phyloP scores from a whole-genome alignment of 176 grass and related monocot genomes.

The Urochloa ruziziensis region DNA sequence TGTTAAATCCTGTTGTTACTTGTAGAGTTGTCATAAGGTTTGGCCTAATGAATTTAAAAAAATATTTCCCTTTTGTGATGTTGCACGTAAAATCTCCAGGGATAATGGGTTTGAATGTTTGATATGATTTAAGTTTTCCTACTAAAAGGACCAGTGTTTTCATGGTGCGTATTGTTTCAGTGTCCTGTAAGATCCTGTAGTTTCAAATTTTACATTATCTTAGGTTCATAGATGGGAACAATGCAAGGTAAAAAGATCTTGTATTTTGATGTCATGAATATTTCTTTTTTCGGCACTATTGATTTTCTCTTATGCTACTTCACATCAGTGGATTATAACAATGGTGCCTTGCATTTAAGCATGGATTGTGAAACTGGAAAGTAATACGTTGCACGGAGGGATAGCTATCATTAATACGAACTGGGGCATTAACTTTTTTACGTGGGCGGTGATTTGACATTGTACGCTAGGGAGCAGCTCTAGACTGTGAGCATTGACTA shows the following conservation, averaged over 20 bases:
- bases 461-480: constrained; percentile 1
- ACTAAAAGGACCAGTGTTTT: background rate
- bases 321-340: background rate
- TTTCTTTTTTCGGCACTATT: too few relatives aligned
- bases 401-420: constrained; percentile 12
- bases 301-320: background rate
- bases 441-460: background rate
- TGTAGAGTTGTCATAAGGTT: background rate
- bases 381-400: background rate
- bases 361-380: background rate
- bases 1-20: background rate
- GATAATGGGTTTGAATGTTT: background rate
- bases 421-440: background rate
- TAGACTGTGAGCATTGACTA: background rate
- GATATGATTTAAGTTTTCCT: background rate
- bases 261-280: background rate
- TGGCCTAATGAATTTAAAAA: background rate
- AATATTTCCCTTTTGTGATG: background rate
- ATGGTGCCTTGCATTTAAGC: background rate
- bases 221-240: background rate
- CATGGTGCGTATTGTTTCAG: background rate
- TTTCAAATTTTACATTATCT: background rate
- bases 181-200: background rate
- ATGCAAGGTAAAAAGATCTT: background rate
- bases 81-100: too few relatives aligned